phyloP scores from a whole-genome alignment of 2,329 filamentous ascomycete species.

The Pestalotiopsis sp. region DNA sequence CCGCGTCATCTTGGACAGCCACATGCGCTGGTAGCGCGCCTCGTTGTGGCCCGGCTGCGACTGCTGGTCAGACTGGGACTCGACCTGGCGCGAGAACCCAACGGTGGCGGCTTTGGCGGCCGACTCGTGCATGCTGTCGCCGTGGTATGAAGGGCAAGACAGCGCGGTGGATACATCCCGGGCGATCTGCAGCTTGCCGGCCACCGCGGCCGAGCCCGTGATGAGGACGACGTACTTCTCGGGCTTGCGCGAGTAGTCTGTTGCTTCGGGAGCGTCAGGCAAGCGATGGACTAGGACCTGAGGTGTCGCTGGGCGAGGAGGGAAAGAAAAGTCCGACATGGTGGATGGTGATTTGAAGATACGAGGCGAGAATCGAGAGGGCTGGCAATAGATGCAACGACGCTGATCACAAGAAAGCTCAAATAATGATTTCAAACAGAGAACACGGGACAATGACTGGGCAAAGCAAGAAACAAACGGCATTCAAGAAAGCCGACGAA shows the following conservation, averaged over 20 bases:
- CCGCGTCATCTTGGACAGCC: slow-evolving; percentile 33
- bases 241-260: slow-evolving; percentile 14
- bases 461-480: not conserved
- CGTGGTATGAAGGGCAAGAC: slow-evolving; percentile 28
- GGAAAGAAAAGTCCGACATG: slow-evolving; percentile 8
- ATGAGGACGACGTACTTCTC: slow-evolving; percentile 30
- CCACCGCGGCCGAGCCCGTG: slow-evolving; percentile 25
- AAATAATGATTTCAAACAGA: too few species aligned
- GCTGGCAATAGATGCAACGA: too few species aligned
- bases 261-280: slow-evolving; percentile 23
- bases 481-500: not conserved
- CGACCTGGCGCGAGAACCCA: slow-evolving; percentile 8
- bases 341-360: not conserved
- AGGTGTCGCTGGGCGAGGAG: slow-evolving; percentile 23
- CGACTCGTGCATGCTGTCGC: slow-evolving; percentile 33
- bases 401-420: too few species aligned
- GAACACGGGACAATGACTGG: too few species aligned
- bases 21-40: slow-evolving; percentile 32
- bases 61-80: not conserved
- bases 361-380: too few species aligned
- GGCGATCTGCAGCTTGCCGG: slow-evolving; percentile 32
- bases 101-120: slow-evolving; percentile 30
- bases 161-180: slow-evolving; percentile 26
- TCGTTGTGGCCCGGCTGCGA: slow-evolving; percentile 19
- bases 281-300: slow-evolving; percentile 28